Conservation (phyloP, 1,284 basidiomycete genomes). For the Sanghuangporus weigelae region DNA sequence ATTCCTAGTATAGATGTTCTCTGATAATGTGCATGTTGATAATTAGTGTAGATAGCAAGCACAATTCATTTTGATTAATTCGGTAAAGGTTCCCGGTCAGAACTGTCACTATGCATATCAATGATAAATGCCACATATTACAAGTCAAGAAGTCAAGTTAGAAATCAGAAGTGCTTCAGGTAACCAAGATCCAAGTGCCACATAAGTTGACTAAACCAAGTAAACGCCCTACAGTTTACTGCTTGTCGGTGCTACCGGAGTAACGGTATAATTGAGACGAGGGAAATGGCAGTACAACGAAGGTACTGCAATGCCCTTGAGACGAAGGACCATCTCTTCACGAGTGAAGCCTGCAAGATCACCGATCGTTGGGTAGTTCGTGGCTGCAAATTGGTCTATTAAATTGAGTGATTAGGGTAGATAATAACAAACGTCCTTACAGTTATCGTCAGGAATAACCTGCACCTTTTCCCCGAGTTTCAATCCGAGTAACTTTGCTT, state of each 20-base stretch:
- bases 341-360: slow-evolving; percentile 44
- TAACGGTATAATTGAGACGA: slow-evolving; percentile 26
- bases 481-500: slow-evolving; percentile 40
- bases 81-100: too few relatives aligned
- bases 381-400: not conserved
- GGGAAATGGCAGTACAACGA: slow-evolving; percentile 49
- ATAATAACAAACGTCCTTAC: slow-evolving; percentile 26
- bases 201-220: not conserved
- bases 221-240: slow-evolving; percentile 4
- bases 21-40: too few relatives aligned
- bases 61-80: too few relatives aligned
- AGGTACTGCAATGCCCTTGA: slow-evolving; percentile 33
- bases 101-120: too few relatives aligned
- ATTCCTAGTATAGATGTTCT: too few relatives aligned
- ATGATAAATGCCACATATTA: too few relatives aligned
- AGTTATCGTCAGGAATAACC: slow-evolving; percentile 46
- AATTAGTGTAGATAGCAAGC: too few relatives aligned
- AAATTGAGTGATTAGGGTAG: not conserved
- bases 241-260: not conserved
- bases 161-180: too few relatives aligned
- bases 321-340: slow-evolving; percentile 46
- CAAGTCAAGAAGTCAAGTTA: too few relatives aligned
- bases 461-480: slow-evolving; percentile 35
- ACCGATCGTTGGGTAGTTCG: slow-evolving; percentile 27
- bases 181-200: not conserved